A percentile compares a stretch with the other conserved stretches of the same genome.
phyloP scores from a whole-genome alignment of 306 rosid genomes.

The Sicyos baderoa region DNA sequence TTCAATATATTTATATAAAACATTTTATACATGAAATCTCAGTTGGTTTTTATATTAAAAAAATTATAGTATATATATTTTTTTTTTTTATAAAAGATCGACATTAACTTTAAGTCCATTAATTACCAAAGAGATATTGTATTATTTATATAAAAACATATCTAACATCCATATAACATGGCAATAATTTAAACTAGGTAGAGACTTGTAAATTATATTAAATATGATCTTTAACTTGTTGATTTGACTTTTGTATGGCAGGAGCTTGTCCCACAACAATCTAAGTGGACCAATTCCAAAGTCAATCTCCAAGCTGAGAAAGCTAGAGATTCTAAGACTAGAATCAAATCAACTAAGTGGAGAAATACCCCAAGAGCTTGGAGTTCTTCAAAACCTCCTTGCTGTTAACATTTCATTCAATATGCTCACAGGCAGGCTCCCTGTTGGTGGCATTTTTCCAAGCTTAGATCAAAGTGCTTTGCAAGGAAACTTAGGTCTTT shows the following conservation, averaged over 20 bases:
- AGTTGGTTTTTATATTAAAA: neutral
- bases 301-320: constrained; percentile 56
- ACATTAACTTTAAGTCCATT: neutral
- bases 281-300: constrained; percentile 60
- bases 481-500: constrained; percentile 80
- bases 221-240: neutral
- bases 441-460: constrained; percentile 50
- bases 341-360: constrained; percentile 77
- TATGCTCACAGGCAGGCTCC: constrained; percentile 83
- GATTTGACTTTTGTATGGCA: constrained; percentile 29
- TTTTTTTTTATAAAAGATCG: no score
- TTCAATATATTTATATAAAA: no score
- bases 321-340: constrained; percentile 61
- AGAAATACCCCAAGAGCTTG: constrained; percentile 87
- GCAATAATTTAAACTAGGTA: neutral
- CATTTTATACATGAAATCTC: neutral
- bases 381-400: constrained; percentile 64
- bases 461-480: constrained; percentile 73
- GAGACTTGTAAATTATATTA: neutral
- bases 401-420: constrained; percentile 76
- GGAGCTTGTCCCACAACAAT: constrained; percentile 76
- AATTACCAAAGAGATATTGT: neutral
- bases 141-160: no score
- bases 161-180: neutral
- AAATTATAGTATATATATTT: no score